Conservation (phyloP, 2,329 filamentous ascomycete genomes). For the Ophiostoma piceae region DNA sequence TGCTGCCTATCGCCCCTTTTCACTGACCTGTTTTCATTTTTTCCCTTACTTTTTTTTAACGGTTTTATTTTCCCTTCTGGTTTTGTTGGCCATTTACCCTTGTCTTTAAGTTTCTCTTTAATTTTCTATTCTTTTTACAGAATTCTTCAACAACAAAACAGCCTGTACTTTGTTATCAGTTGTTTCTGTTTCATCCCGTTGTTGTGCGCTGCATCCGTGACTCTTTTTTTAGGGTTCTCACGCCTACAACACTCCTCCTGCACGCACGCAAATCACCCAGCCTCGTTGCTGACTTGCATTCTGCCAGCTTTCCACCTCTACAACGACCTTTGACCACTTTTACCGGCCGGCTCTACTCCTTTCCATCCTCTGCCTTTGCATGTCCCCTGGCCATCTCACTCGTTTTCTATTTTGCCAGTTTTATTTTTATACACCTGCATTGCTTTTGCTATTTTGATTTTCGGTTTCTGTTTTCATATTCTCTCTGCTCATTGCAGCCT, state of each 20-base stretch:
- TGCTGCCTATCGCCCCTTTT: not conserved
- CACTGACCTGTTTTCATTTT: not conserved
- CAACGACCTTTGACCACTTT: not conserved
- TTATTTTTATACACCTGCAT: conserved; percentile 10
- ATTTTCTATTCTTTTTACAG: not conserved
- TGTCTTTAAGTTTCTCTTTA: not conserved
- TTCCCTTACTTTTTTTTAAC: not conserved
- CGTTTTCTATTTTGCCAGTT: not conserved
- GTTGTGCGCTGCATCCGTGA: not conserved
- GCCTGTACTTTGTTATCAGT: not conserved
- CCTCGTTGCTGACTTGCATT: conserved; percentile 7
- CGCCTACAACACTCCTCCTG: conserved; percentile 7
- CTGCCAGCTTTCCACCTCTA: not conserved
- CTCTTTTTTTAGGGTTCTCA: conserved; percentile 12
- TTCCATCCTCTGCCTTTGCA: not conserved
- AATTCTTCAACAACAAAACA: not conserved
- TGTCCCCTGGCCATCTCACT: not conserved
- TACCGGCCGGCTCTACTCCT: not conserved
- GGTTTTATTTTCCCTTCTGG: not conserved
- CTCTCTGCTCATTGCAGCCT: not conserved
- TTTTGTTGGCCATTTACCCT: not conserved
- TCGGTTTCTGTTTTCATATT: not conserved
- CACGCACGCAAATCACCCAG: conserved; percentile 12
- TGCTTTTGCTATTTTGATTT: conserved; percentile 1
- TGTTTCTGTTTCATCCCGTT: not conserved